phyloP scores from a whole-genome alignment of 306 rosid species.

The Fragaria nilgerrensis region DNA sequence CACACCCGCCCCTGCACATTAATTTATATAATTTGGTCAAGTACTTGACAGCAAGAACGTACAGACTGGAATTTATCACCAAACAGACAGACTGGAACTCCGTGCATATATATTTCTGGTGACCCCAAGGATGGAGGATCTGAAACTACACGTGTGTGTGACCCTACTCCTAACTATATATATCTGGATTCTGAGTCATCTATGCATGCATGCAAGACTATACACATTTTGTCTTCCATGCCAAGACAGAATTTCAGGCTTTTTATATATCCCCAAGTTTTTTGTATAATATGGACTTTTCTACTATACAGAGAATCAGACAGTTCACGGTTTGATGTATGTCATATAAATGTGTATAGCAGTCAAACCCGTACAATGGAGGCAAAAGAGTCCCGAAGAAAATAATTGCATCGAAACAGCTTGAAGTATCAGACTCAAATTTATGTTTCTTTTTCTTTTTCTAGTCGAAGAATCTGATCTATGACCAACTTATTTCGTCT shows the following conservation, averaged over 20 bases:
- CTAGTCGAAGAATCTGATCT: no score
- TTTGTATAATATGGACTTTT: no score
- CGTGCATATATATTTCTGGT: neutral
- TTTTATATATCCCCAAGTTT: no score
- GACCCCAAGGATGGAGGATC: constrained; percentile 26
- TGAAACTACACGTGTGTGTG: constrained; percentile 12
- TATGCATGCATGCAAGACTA: neutral
- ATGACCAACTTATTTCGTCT: no score
- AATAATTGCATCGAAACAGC: no score
- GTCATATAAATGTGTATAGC: no score
- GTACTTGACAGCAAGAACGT: constrained; percentile 10
- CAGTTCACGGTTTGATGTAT: no score
- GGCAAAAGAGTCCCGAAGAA: no score
- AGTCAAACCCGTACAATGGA: no score
- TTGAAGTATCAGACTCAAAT: no score
- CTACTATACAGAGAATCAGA: no score
- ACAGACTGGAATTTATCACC: constrained; percentile 32
- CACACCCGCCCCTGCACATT: constrained; percentile 9
- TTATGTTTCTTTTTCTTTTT: no score
- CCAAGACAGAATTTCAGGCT: neutral
- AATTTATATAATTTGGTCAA: neutral
- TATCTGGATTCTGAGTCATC: neutral
- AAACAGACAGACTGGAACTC: neutral
- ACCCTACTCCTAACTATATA: neutral
- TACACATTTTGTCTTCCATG: neutral